Evolutionary conservation across 2,329 filamentous ascomycete species (phyloP), one percentile per base, ranked within the genome.

Genomic region (Lachnellula hyalina): DNA sequence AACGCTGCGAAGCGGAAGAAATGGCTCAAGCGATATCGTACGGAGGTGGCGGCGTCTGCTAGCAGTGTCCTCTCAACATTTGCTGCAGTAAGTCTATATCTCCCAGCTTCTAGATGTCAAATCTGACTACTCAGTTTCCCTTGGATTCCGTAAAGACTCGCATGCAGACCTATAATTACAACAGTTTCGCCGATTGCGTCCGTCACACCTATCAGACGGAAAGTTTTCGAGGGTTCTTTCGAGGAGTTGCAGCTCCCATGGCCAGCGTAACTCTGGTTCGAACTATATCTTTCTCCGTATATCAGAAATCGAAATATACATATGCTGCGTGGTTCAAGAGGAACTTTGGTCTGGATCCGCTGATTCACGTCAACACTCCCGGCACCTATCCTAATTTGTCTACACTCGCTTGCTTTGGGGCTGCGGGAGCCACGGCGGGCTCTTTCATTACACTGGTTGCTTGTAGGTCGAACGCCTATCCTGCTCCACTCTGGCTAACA

Each of bases 141-240:
- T 82, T 95, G 63, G 90, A 95, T 71, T 93, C 90, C 65, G 86
- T 93, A 70, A 95, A 95, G 77, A 92, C 88, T 53, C 87, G 90
- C 67, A 90, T 94, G 84, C 90, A 95, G 75, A 89, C 87, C 62
- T 93, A 94, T 73, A 84, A 87, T 60, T 92, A 88, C 73, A 78
- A 81, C 62, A 89, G 81, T 62, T 90, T 89, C 71, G 72, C 81
- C 67, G 85, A 90, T 70, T 92, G 89, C 69, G 82, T 91, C 50
- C 79, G 78, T 58, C 81, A 88, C 63, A 93, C 89, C 9, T 94
- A 94, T 72, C 79, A 77, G 56, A 84, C 78, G 5, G 90, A 94
- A 73, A 86, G 86, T 35, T 71, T 85, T 40, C 76, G 79, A 48
- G 88, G 90, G 25, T 95, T 95, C 76, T 94, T 93, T 73, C 80